phyloP scores from a whole-genome alignment of 331 rosid genomes.

The Malus hybrid region DNA sequence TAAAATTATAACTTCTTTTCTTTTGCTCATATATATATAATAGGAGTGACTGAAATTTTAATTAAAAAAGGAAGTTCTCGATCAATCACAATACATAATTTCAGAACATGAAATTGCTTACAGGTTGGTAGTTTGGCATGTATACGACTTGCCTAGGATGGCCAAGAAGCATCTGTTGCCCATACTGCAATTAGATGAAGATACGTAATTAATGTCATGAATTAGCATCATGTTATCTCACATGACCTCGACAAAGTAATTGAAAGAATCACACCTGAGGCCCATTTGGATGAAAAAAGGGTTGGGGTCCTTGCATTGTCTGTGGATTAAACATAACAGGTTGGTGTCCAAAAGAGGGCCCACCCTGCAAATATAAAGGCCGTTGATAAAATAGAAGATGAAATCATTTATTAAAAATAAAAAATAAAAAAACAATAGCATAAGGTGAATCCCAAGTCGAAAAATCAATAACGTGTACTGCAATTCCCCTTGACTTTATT shows the following conservation, averaged over 20 bases:
- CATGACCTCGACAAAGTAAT: neutral
- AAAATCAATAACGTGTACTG: neutral
- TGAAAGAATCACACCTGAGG: conserved; percentile 58
- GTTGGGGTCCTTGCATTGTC: conserved; percentile 64
- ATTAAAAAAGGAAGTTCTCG: neutral
- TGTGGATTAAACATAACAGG: conserved; percentile 71
- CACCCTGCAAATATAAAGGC: conserved; percentile 46
- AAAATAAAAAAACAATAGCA: neutral
- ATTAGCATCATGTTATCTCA: neutral
- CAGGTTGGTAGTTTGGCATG: conserved; percentile 75
- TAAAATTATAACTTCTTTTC: too few species aligned
- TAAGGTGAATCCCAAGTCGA: neutral
- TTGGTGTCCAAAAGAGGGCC: conserved; percentile 60
- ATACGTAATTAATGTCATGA: conserved; percentile 15
- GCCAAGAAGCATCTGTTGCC: conserved; percentile 63
- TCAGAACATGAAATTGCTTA: conserved; percentile 36
- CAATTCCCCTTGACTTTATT: neutral
- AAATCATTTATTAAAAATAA: neutral
- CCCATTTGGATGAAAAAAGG: conserved; percentile 77
- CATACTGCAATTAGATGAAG: conserved; percentile 60
- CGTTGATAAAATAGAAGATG: neutral
- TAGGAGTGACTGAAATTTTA: neutral
- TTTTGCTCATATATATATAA: too few species aligned
- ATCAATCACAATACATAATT: neutral
- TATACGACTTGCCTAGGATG: conserved; percentile 76